Evolutionary conservation across 495 filamentous ascomycete genomes (phyloP).

Genomic region (Aspergillus diversus): DNA sequence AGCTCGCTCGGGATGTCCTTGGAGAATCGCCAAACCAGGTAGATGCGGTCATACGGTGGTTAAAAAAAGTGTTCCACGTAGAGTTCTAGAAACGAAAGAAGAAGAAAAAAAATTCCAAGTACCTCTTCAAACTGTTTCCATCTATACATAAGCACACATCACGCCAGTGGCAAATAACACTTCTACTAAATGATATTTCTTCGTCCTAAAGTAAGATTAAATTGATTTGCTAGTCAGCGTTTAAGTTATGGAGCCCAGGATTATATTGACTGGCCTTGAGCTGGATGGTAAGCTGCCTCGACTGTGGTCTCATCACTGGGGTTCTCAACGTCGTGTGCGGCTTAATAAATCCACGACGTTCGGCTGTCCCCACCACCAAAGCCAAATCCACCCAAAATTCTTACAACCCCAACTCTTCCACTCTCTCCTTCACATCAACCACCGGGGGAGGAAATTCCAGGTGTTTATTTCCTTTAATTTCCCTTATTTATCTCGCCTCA

Average conservation of each 20-base stretch:
- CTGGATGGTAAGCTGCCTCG: no score
- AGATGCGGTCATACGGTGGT: conserved; percentile 36
- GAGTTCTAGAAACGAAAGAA: conserved; percentile 22
- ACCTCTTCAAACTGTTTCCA: not conserved
- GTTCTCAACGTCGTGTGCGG: conserved; percentile 4
- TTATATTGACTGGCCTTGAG: no score
- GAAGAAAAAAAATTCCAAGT: not conserved
- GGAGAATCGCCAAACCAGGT: conserved; percentile 26
- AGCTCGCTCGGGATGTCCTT: conserved; percentile 32
- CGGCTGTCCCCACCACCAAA: conserved; percentile 26
- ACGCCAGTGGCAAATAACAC: not conserved
- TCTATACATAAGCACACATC: not conserved
- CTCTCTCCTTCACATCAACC: conserved; percentile 21
- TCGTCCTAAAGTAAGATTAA: not conserved
- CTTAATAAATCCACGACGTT: conserved; percentile 20
- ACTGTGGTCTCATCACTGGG: no score
- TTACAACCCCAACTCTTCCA: conserved; percentile 23
- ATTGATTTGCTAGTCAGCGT: no score
- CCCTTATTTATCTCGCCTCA: conserved; percentile 12
- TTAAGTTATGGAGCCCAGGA: no score
- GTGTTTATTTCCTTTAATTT: conserved; percentile 22
- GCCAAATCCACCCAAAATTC: conserved; percentile 26
- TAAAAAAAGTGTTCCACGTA: conserved; percentile 33
- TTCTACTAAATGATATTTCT: not conserved
- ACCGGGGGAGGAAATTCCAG: conserved; percentile 11